Percentiles rank a stretch among this genome's conserved stretches.
These are phyloP conservation scores for Colletotrichum sidae DNA, from an alignment of 2,329 filamentous ascomycete genomes.

Conservation along the genomic window DNA sequence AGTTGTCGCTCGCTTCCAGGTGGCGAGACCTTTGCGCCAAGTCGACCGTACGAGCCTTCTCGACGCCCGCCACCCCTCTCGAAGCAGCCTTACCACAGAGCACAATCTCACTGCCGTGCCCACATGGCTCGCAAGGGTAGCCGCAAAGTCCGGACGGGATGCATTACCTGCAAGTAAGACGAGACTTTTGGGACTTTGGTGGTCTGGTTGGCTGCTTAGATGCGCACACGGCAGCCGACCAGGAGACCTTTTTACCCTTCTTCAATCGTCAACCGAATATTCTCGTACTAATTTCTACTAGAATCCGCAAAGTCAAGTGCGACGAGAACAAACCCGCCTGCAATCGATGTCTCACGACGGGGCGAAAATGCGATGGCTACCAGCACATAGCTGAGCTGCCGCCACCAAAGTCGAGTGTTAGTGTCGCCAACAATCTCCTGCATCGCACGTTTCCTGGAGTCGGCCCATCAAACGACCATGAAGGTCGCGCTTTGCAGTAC, in stretches of 20 bases:
- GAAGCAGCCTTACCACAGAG: not conserved
- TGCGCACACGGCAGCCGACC: not conserved
- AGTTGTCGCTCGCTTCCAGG: no score
- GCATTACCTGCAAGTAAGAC: constrained; percentile 66
- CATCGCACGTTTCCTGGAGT: constrained; percentile 34
- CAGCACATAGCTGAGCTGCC: constrained; percentile 38
- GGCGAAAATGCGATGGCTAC: constrained; percentile 70
- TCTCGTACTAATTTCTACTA: constrained; percentile 39
- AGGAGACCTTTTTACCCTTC: constrained; percentile 47
- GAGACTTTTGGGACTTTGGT: not conserved
- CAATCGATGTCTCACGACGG: constrained; percentile 64
- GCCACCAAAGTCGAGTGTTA: constrained; percentile 39
- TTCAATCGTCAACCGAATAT: not conserved
- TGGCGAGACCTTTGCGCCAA: no score
- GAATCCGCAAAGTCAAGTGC: constrained; percentile 68
- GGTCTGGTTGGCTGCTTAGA: not conserved
- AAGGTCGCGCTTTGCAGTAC: constrained; percentile 46
- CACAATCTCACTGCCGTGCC: not conserved
- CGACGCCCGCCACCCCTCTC: no score
- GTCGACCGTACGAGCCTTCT: no score
- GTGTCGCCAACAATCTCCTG: constrained; percentile 30
- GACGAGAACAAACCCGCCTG: constrained; percentile 67
- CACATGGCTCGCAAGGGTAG: constrained; percentile 52
- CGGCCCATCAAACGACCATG: constrained; percentile 19
- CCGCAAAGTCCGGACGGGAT: constrained; percentile 61